Evolutionary conservation across 768 basidiomycete species (phyloP).

Genomic region (Rhodocollybia butyracea): DNA sequence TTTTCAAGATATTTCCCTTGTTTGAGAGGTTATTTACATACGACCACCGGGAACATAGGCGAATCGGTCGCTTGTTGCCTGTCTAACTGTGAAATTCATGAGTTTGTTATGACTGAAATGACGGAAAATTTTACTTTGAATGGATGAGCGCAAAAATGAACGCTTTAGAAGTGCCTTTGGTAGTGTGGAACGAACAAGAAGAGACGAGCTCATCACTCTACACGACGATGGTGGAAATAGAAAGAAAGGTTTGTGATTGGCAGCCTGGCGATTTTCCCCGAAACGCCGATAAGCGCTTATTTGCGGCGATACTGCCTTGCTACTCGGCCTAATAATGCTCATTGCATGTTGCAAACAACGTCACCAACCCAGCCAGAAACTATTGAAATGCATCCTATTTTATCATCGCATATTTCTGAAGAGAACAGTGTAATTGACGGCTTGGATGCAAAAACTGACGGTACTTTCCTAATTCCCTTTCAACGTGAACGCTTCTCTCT

Average conservation of each 20-base stretch:
- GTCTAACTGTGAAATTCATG: conserved; percentile 12
- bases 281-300: conserved; percentile 2
- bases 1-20: conserved; percentile 14
- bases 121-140: conserved; percentile 35
- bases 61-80: conserved; percentile 18
- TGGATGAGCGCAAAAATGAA: conserved; percentile 33
- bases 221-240: conserved; percentile 2
- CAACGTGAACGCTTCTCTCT: background rate
- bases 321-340: background rate
- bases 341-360: background rate
- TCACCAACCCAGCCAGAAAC: background rate
- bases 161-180: conserved; percentile 42
- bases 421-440: conserved; percentile 1
- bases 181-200: conserved; percentile 47
- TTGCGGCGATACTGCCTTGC: conserved; percentile 4
- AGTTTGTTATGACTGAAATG: conserved; percentile 1
- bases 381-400: background rate
- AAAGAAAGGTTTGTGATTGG: too few relatives aligned
- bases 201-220: conserved; percentile 45
- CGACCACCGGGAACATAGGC: conserved; percentile 69
- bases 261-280: too few relatives aligned
- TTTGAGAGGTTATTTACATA: conserved; percentile 33
- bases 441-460: background rate
- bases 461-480: background rate
- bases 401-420: conserved; percentile 1